These are phyloP conservation scores for Tulasnella sp. DNA, from an alignment of 768 basidiomycete species.

Conservation along the genomic window DNA sequence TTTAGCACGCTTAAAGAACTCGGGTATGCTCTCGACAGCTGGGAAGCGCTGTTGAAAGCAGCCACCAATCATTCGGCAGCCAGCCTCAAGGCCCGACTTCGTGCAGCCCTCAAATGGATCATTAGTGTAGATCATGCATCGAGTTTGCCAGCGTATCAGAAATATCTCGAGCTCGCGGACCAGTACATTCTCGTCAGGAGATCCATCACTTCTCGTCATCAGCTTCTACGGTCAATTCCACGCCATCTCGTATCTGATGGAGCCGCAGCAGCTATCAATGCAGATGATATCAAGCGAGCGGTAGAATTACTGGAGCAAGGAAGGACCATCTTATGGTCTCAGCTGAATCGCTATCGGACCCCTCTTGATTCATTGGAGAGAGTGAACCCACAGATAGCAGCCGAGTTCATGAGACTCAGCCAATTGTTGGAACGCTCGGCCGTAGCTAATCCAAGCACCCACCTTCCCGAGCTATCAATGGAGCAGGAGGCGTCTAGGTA, in stretches of 20 bases:
- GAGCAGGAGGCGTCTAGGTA: too few relatives aligned
- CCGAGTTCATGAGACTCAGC: neutral
- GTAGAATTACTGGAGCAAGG: neutral
- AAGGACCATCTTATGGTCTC: neutral
- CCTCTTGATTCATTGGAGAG: neutral
- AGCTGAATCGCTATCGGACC: neutral
- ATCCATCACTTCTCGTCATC: neutral
- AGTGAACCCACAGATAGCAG: neutral
- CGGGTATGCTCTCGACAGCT: neutral
- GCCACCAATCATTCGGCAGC: neutral
- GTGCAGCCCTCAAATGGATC: neutral
- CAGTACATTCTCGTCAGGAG: neutral
- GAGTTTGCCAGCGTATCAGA: neutral
- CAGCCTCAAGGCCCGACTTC: neutral
- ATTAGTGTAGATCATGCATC: neutral
- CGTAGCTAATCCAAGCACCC: neutral
- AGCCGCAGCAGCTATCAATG: neutral
- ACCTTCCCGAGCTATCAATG: too few relatives aligned
- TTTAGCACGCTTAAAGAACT: neutral
- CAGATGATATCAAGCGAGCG: neutral
- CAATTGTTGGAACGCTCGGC: neutral
- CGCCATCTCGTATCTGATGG: neutral
- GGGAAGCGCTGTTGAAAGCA: neutral
- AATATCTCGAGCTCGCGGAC: neutral
- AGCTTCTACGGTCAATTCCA: neutral